phyloP scores from a whole-genome alignment of 2,329 filamentous ascomycete species.

The Paracorniculantispora psalliotae region DNA sequence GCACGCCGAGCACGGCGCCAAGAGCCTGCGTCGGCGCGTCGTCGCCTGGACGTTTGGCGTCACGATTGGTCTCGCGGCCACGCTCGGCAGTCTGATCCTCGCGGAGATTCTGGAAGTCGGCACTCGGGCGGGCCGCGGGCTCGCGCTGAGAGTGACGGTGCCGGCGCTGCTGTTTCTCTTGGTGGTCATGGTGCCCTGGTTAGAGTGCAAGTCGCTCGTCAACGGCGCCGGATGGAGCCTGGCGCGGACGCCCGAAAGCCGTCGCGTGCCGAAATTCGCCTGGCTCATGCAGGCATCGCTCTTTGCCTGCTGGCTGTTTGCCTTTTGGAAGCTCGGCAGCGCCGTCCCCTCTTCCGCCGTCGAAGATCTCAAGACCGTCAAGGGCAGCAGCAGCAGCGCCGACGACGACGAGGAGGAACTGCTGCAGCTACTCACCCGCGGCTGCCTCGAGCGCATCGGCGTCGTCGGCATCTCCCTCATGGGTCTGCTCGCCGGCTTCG shows the following conservation, averaged over 20 bases:
- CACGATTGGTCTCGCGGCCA: slow-evolving; percentile 71
- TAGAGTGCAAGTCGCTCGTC: slow-evolving; percentile 68
- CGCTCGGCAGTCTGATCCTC: slow-evolving; percentile 74
- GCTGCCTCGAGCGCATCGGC: slow-evolving; percentile 65
- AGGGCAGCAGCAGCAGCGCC: slow-evolving; percentile 15
- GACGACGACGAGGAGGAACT: slow-evolving; percentile 23
- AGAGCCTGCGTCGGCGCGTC: slow-evolving; percentile 45
- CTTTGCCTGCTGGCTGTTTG: slow-evolving; percentile 63
- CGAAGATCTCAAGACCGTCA: not conserved
- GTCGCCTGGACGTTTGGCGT: slow-evolving; percentile 66
- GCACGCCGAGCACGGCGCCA: slow-evolving; percentile 53
- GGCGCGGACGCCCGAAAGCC: slow-evolving; percentile 43
- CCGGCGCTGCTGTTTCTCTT: slow-evolving; percentile 67
- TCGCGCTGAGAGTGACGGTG: slow-evolving; percentile 66
- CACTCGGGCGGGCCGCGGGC: slow-evolving; percentile 59
- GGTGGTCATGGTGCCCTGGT: slow-evolving; percentile 69
- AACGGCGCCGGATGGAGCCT: slow-evolving; percentile 58
- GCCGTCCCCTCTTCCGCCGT: slow-evolving; percentile 45
- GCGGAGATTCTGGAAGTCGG: slow-evolving; percentile 77
- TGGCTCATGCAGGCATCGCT: slow-evolving; percentile 60
- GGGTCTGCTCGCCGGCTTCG: slow-evolving; percentile 84
- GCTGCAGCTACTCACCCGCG: slow-evolving; percentile 40
- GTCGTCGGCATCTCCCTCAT: slow-evolving; percentile 83
- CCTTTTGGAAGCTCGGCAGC: slow-evolving; percentile 72
- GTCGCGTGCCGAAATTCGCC: slow-evolving; percentile 52